A percentile compares a stretch with the other conserved stretches of the same genome.
Evolutionary conservation across 179 eudicot species (phyloP).

Genomic region (Silene vulgaris): DNA sequence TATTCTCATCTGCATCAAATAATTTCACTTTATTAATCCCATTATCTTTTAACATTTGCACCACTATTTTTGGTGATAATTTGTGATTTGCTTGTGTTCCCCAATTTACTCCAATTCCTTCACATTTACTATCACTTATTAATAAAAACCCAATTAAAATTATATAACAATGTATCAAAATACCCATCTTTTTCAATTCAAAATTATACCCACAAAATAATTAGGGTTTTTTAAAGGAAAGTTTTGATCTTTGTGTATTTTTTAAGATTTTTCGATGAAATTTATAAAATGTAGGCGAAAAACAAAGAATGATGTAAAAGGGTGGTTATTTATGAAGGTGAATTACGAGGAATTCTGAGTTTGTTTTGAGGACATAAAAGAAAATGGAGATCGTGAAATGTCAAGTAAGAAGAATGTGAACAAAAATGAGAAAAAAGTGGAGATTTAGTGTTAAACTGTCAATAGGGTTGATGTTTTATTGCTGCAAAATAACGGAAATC

Average conservation of each 20-base stretch:
- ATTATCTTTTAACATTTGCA: conserved; percentile 71
- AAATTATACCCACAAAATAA: neutral
- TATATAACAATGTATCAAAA: conserved; percentile 14
- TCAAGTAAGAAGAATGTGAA: neutral
- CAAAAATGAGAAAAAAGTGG: neutral
- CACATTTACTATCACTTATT: conserved; percentile 22
- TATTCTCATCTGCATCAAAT: conserved; percentile 66
- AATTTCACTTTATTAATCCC: conserved; percentile 75
- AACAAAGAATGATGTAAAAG: neutral
- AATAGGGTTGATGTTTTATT: neutral
- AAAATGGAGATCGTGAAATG: neutral
- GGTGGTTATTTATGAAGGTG: neutral
- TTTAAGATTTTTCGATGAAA: neutral
- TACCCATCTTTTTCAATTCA: conserved; percentile 23
- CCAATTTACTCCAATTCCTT: conserved; percentile 76
- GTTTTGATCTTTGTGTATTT: neutral
- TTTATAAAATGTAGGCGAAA: neutral
- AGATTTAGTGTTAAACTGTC: neutral
- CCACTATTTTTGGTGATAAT: conserved; percentile 54
- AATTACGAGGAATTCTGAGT: neutral
- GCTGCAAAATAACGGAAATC: neutral
- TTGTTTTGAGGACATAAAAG: neutral
- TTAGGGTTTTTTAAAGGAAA: neutral
- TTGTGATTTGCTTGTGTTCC: conserved; percentile 70
- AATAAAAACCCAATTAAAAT: neutral